Base-by-base conservation (phyloP, 2,329 filamentous ascomycete species). In the Aspergillus clavatus region DNA sequence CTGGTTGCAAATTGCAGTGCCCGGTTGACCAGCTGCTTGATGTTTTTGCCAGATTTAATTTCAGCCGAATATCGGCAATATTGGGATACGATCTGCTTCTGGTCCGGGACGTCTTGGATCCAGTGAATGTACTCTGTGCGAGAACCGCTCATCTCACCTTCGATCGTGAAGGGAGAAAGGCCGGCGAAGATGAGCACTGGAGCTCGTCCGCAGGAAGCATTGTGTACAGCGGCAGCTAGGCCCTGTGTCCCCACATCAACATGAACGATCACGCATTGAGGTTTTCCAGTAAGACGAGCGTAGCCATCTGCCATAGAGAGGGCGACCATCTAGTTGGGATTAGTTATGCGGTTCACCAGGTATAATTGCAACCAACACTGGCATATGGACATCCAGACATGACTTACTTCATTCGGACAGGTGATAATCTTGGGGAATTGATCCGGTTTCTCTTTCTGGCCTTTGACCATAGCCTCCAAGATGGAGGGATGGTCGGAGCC, bases 1-100 rank as follows among this genome's bases (percentile, higher is more conserved):
- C 82, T 87, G 38, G 72, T 85, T 0, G 89, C 87, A 60, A 93
- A 94, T 55, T 88, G 87, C 45, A 95, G 66, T 0, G 89, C 89
- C 1, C 89, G 83, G 61, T 89, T 89, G 48, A 95, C 86, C 70
- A 94, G 83, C 71, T 95, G 88, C 74, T 94, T 94, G 48, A 94
- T 81, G 59, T 94, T 95, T 60, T 80, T 80, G 12, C 87, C 88
- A 2, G 85, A 84, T 71, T 89, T 90, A 66, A 95, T 83, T 71
- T 95, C 89, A 3, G 77, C 87, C 0, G 83, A 72, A 60, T 93
- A 95, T 7, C 89, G 79, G 63, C 89, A 95, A 67, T 95, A 95
- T 70, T 95, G 89, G 0, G 80, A 74, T 3, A 95, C 73, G 47
- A 95, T 90, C 57, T 82, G 78, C 63, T 85, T 87, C 65, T 91